These are phyloP conservation scores for Bruguiera gymnorhiza DNA, from an alignment of 345 rosid species.

Conservation along the genomic window DNA sequence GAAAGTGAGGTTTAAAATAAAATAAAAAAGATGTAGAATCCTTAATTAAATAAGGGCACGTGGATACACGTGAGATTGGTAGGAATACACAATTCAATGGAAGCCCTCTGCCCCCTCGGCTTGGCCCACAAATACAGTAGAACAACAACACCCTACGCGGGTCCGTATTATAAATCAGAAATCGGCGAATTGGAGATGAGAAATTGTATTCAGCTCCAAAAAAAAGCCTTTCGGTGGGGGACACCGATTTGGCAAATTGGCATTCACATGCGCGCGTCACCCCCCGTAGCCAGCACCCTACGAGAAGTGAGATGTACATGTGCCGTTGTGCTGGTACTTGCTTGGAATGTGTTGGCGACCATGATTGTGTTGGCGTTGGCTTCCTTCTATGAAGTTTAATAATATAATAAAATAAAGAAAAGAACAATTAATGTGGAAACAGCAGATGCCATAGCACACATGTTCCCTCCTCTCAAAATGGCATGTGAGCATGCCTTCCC, in stretches of 20 bases:
- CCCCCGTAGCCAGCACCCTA: no score
- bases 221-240: no score
- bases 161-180: slow-evolving; percentile 4
- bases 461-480: neutral
- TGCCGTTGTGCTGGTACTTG: no score
- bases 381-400: no score
- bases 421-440: no score
- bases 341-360: no score
- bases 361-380: no score
- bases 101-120: neutral
- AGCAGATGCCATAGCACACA: no score
- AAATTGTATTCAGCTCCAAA: neutral
- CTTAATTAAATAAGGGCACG: slow-evolving; percentile 39
- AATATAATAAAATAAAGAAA: no score
- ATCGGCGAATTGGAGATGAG: neutral
- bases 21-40: neutral
- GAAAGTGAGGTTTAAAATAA: neutral
- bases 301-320: no score
- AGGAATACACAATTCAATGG: slow-evolving; percentile 8
- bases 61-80: slow-evolving; percentile 36
- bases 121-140: neutral
- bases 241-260: no score
- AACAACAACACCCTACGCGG: slow-evolving; percentile 15
- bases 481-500: neutral
- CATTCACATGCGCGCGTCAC: no score